phyloP scores from a whole-genome alignment of 2,329 filamentous ascomycete species.

The Teratosphaeria destructans region DNA sequence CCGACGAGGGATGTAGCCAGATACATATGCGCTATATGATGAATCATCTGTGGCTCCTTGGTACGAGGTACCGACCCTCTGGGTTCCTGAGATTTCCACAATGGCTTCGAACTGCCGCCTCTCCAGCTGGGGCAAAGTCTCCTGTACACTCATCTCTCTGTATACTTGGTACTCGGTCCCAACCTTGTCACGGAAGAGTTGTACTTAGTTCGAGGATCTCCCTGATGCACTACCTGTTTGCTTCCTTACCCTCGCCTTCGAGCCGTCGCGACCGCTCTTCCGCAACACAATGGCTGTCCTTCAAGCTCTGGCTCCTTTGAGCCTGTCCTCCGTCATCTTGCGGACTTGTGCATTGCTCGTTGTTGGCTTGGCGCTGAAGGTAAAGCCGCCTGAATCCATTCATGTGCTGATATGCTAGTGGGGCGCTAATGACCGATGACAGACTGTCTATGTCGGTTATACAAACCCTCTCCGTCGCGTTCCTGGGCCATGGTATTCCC shows the following conservation, averaged over 20 bases:
- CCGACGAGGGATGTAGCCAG: too few species aligned
- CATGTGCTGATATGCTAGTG: neutral
- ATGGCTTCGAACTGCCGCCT: neutral
- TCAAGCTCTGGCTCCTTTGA: neutral
- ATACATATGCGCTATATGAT: too few species aligned
- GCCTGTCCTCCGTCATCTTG: neutral
- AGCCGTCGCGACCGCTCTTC: neutral
- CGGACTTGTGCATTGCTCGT: neutral
- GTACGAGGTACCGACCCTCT: too few species aligned
- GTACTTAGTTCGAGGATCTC: neutral
- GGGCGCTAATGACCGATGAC: neutral
- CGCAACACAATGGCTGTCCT: neutral
- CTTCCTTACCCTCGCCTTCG: neutral
- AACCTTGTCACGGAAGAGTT: neutral
- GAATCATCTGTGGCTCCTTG: too few species aligned
- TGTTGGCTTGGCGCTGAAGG: neutral
- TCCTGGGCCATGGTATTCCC: conserved; percentile 20
- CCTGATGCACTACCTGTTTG: neutral
- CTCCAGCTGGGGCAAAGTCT: neutral
- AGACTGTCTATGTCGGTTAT: neutral
- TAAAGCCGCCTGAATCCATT: neutral
- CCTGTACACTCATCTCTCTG: neutral
- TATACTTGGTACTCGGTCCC: neutral
- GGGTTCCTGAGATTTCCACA: neutral
- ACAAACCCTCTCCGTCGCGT: conserved; percentile 17